Evolutionary conservation across 306 rosid genomes (phyloP).

Genomic region (Pueraria montana): DNA sequence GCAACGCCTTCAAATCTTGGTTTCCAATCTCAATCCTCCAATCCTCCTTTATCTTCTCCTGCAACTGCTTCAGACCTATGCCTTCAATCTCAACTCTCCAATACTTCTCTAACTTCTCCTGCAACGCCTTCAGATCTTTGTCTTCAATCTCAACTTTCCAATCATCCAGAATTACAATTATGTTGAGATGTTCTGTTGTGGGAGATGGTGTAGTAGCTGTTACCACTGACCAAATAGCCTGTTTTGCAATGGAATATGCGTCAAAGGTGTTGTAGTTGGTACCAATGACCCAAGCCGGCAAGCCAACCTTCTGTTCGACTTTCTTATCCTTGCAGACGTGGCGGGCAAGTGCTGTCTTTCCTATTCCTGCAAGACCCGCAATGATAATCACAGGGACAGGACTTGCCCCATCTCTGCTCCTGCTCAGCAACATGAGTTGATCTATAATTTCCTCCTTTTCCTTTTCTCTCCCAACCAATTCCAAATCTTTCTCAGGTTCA

Average conservation of each 20-base stretch:
- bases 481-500: not conserved
- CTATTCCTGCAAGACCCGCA: slow-evolving; percentile 24
- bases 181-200: not conserved
- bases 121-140: not conserved
- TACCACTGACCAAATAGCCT: too few species aligned
- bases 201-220: too few species aligned
- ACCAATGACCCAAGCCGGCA: not conserved
- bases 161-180: slow-evolving; percentile 12
- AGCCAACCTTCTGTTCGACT: not conserved
- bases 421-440: not conserved
- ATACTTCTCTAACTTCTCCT: not conserved
- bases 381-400: not conserved
- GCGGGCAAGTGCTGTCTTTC: not conserved
- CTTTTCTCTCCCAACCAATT: slow-evolving; percentile 2
- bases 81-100: not conserved
- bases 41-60: too few species aligned
- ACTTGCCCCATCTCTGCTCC: not conserved
- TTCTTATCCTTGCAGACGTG: not conserved
- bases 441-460: not conserved
- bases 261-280: not conserved
- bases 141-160: not conserved
- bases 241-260: not conserved
- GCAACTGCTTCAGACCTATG: not conserved
- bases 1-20: not conserved
- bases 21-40: not conserved